phyloP scores from a whole-genome alignment of 2,329 filamentous ascomycete genomes.

The Aaosphaeria pasadenensis region DNA sequence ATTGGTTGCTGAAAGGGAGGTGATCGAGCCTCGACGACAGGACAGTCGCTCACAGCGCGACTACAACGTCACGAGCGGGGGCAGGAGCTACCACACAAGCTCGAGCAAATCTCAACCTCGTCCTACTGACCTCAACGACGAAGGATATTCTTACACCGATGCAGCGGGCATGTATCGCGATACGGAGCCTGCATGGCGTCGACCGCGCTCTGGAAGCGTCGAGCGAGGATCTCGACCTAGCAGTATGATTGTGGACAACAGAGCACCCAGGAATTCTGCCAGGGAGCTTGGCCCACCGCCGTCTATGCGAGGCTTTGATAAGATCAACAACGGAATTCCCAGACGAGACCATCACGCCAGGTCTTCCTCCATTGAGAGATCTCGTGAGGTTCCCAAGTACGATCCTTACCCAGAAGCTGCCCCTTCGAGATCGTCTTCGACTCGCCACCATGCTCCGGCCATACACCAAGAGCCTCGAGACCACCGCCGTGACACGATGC shows the following conservation, averaged over 20 bases:
- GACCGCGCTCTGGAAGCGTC: conserved; percentile 43
- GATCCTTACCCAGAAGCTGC: conserved; percentile 38
- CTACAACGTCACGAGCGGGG: conserved; percentile 28
- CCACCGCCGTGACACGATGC: conserved; percentile 38
- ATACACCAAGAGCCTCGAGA: conserved; percentile 49
- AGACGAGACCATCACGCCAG: conserved; percentile 17
- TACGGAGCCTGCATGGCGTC: conserved; percentile 49
- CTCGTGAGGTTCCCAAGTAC: conserved; percentile 31
- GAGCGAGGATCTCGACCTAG: conserved; percentile 45
- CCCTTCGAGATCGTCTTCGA: conserved; percentile 32
- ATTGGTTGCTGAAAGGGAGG: conserved; percentile 36
- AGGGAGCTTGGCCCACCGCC: conserved; percentile 57
- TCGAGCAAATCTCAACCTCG: conserved; percentile 6
- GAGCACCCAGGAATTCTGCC: conserved; percentile 31
- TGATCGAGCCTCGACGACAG: conserved; percentile 31
- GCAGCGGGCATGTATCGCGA: conserved; percentile 50
- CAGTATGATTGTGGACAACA: conserved; percentile 41
- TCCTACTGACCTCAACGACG: conserved; percentile 38
- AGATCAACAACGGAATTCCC: conserved; percentile 48
- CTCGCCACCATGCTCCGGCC: conserved; percentile 41
- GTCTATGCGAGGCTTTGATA: conserved; percentile 68
- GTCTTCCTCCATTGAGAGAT: conserved; percentile 30
- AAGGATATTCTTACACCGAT: conserved; percentile 50
- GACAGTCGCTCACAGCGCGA: conserved; percentile 18
- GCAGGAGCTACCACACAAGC: conserved; percentile 27